Evolutionary conservation across 139 green algal species (phyloP).

Genomic region (Pseudopediastrum boryanum): DNA sequence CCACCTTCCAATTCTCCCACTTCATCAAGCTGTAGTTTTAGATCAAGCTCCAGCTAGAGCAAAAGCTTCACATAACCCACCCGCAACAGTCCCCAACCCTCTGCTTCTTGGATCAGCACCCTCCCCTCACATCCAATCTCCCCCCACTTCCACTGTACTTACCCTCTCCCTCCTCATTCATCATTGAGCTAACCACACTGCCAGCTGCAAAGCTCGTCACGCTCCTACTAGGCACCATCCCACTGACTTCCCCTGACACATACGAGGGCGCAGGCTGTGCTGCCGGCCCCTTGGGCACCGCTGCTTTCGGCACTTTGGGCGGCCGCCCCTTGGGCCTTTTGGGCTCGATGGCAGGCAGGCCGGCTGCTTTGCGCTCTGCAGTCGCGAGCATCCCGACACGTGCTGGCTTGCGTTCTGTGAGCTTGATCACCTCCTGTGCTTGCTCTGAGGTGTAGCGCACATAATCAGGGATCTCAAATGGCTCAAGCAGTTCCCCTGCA

Average conservation of each 20-base stretch:
- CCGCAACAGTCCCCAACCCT: no score
- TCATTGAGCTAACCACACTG: no score
- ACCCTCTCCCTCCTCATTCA: no score
- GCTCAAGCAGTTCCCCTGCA: no score
- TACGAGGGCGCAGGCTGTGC: not conserved
- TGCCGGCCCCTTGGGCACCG: constrained; percentile 4
- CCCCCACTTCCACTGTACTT: no score
- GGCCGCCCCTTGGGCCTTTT: not conserved
- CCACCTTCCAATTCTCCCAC: no score
- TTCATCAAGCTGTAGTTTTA: no score
- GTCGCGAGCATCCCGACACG: constrained; percentile 8
- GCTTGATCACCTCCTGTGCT: constrained; percentile 23
- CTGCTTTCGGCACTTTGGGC: not conserved
- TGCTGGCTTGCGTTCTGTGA: constrained; percentile 28
- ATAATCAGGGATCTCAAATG: constrained; percentile 46
- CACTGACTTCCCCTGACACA: not conserved
- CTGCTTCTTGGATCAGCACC: no score
- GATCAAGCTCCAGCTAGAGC: no score
- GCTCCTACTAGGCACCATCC: not conserved
- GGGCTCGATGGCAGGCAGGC: not conserved
- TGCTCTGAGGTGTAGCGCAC: constrained; percentile 48
- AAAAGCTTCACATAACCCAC: no score
- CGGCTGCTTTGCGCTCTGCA: constrained; percentile 2
- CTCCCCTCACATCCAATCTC: no score
- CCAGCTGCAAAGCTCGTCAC: no score